Conservation (phyloP, 345 rosid genomes). For the Aquilaria malaccensis region DNA sequence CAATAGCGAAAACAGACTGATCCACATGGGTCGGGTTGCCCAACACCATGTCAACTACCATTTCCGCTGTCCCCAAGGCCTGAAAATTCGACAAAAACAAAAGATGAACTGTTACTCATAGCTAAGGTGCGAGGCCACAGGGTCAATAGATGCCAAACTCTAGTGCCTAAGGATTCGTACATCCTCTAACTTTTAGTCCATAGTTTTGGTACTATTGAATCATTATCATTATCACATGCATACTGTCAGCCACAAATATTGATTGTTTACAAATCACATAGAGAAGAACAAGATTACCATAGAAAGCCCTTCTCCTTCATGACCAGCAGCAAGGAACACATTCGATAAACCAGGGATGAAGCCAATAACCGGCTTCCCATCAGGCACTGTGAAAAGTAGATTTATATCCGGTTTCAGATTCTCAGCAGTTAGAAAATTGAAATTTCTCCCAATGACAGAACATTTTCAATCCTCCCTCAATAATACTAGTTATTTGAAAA, state of each 20-base stretch:
- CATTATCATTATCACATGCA: too few relatives aligned
- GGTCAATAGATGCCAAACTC: background rate
- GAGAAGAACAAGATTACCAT: constrained; percentile 44
- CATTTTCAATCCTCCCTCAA: background rate
- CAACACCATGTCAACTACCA: constrained; percentile 70
- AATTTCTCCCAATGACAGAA: background rate
- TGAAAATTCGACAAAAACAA: constrained; percentile 27
- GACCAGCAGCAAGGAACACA: constrained; percentile 78
- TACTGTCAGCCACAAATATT: too few relatives aligned
- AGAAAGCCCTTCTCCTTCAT: constrained; percentile 90
- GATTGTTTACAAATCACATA: background rate
- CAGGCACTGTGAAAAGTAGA: constrained; percentile 58
- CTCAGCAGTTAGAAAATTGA: background rate
- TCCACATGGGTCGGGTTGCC: constrained; percentile 45
- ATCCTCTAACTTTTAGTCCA: too few relatives aligned
- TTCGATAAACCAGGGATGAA: constrained; percentile 60
- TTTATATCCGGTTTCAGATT: constrained; percentile 5
- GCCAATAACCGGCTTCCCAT: constrained; percentile 86
- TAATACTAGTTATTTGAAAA: background rate
- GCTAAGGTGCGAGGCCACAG: background rate
- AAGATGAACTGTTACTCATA: background rate
- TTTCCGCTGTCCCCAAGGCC: constrained; percentile 91
- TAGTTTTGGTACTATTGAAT: too few relatives aligned
- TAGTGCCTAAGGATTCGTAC: background rate
- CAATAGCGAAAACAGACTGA: constrained; percentile 42